Percentiles rank a stretch among this genome's conserved stretches.
phyloP scores from a whole-genome alignment of 306 rosid genomes.

The Luffa acutangula region DNA sequence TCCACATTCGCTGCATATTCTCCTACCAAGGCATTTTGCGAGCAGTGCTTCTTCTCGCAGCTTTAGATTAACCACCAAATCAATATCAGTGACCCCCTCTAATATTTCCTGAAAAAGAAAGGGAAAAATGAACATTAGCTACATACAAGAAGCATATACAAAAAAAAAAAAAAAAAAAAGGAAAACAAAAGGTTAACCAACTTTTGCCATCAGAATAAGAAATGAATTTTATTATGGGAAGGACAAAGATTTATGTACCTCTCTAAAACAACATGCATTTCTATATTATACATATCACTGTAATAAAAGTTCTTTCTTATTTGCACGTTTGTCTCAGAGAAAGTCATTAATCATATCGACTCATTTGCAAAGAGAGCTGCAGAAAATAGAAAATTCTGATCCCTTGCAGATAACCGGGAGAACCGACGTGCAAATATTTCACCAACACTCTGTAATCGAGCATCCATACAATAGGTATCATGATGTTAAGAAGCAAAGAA shows the following conservation, averaged over 20 bases:
- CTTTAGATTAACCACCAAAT: conserved; percentile 38
- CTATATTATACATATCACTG: not conserved
- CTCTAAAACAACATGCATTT: not conserved
- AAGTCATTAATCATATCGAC: not conserved
- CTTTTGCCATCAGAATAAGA: not conserved
- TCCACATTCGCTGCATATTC: conserved; percentile 36
- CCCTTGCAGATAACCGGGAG: not conserved
- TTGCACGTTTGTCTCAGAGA: not conserved
- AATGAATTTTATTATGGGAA: not conserved
- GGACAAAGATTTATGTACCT: not conserved
- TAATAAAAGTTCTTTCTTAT: not conserved
- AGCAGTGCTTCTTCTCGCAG: conserved; percentile 41
- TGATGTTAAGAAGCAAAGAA: not conserved
- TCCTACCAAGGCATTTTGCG: conserved; percentile 41
- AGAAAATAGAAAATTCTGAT: not conserved
- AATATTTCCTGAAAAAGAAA: conserved; percentile 31
- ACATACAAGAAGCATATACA: not conserved
- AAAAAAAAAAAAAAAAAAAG: not conserved
- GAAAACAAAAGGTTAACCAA: not conserved
- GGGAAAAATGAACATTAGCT: not conserved
- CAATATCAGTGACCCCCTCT: conserved; percentile 37
- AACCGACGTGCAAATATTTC: not conserved
- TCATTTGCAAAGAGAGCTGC: not conserved
- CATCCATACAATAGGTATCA: not conserved
- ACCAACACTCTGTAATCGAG: too few relatives aligned